These are phyloP conservation scores for Saccharomycopsis capsularis DNA, from an alignment of 805 yeast genomes.

Conservation along the genomic window DNA sequence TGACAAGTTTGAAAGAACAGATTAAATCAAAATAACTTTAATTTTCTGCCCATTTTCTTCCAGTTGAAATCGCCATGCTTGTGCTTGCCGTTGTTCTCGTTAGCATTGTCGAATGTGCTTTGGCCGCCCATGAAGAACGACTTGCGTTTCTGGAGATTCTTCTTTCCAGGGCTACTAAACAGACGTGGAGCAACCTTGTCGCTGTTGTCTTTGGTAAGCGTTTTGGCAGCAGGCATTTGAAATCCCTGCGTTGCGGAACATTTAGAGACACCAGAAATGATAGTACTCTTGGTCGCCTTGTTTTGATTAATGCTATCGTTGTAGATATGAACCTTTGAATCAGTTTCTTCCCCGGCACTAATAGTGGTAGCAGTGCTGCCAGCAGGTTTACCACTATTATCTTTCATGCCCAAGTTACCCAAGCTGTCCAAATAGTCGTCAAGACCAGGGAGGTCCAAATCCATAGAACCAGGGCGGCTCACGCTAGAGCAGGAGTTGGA, in stretches of 20 bases:
- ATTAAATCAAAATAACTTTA: conserved; percentile 5
- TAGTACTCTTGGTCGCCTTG: no score
- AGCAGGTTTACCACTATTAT: not conserved
- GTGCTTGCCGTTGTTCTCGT: no score
- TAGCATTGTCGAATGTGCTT: no score
- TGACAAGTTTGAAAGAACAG: no score
- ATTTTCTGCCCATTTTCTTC: conserved; percentile 10
- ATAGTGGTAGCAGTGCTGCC: not conserved
- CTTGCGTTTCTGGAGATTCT: not conserved
- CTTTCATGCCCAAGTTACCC: no score
- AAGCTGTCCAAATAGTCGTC: conserved; percentile 4
- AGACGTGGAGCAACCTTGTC: not conserved
- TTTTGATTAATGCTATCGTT: no score
- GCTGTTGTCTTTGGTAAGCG: not conserved
- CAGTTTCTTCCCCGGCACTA: not conserved
- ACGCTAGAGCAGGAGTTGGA: not conserved
- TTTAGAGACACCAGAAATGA: no score
- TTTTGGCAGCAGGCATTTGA: no score
- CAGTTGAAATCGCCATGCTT: conserved; percentile 1
- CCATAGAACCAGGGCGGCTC: conserved; percentile 4
- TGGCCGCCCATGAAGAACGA: no score
- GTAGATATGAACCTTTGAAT: not conserved
- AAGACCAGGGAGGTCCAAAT: conserved; percentile 12
- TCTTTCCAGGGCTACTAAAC: not conserved
- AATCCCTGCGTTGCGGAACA: no score